These are phyloP conservation scores for Xylariaceae sp. DNA, from an alignment of 2,329 filamentous ascomycete genomes.

Conservation along the genomic window DNA sequence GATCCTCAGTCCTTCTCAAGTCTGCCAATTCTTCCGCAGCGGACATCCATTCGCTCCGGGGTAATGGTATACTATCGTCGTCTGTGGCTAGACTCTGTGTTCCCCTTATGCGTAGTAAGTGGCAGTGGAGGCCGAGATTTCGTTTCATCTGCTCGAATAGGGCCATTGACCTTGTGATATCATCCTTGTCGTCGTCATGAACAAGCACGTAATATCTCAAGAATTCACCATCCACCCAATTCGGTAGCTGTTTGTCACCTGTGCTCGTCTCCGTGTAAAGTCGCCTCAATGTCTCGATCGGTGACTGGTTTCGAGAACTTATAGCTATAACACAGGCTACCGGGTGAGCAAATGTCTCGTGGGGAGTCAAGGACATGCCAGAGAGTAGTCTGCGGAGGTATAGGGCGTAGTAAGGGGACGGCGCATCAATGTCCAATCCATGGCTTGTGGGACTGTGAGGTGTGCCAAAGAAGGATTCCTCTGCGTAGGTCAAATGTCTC, in stretches of 20 bases:
- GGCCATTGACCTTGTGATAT: constrained; percentile 83
- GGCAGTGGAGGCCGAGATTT: constrained; percentile 94
- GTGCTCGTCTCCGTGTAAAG: constrained; percentile 83
- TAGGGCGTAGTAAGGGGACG: constrained; percentile 79
- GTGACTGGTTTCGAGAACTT: constrained; percentile 78
- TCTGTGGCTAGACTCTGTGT: constrained; percentile 84
- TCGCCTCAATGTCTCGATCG: constrained; percentile 81
- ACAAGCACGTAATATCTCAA: constrained; percentile 94
- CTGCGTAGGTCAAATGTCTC: constrained; percentile 73
- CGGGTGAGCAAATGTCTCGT: constrained; percentile 93
- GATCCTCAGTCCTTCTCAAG: constrained; percentile 64
- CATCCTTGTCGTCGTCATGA: constrained; percentile 93
- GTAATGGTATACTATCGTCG: constrained; percentile 81
- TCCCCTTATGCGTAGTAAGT: constrained; percentile 81
- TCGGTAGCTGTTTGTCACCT: constrained; percentile 69
- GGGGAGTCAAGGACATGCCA: constrained; percentile 71
- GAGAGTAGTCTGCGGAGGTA: constrained; percentile 84
- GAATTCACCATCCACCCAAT: constrained; percentile 89
- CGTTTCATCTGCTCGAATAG: constrained; percentile 99
- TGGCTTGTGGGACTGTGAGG: constrained; percentile 40
- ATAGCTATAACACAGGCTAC: constrained; percentile 94
- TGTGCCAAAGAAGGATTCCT: constrained; percentile 51
- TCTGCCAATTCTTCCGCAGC: constrained; percentile 79
- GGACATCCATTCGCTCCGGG: constrained; percentile 84
- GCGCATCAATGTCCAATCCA: constrained; percentile 46